Percentiles rank a stretch among this genome's conserved stretches.
Evolutionary conservation across 352 stramenopile genomes (phyloP).

Genomic region (Globisporangium rhizosaccharum): DNA sequence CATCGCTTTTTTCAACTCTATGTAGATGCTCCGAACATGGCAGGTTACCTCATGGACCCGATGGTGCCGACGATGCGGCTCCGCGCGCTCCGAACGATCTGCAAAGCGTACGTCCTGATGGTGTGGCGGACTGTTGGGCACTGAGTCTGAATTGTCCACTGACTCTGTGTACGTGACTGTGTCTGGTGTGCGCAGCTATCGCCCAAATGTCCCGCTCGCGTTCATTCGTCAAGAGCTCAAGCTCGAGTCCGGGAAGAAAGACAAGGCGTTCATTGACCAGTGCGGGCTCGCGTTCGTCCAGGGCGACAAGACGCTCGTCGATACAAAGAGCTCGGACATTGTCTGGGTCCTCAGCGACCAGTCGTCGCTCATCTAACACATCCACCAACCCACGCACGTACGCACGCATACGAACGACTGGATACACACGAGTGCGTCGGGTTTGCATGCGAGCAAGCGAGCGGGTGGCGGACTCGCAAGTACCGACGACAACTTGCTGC

Average conservation of each 20-base stretch:
- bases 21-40: constrained; percentile 84
- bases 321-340: constrained; percentile 82
- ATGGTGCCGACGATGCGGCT: constrained; percentile 82
- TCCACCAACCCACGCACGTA: background rate
- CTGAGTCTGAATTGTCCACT: background rate
- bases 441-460: too few relatives aligned
- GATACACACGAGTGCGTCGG: too few relatives aligned
- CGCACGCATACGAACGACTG: background rate
- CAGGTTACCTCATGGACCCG: constrained; percentile 86
- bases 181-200: constrained; percentile 42
- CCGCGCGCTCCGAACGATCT: constrained; percentile 77
- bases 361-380: constrained; percentile 79
- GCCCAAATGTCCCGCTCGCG: constrained; percentile 62
- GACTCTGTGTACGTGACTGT: constrained; percentile 13
- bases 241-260: constrained; percentile 54
- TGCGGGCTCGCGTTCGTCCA: constrained; percentile 65
- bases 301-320: constrained; percentile 54
- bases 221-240: constrained; percentile 73
- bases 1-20: constrained; percentile 88
- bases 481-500: too few relatives aligned
- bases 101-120: constrained; percentile 73
- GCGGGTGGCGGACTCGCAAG: too few relatives aligned
- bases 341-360: constrained; percentile 77
- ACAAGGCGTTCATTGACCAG: constrained; percentile 69
- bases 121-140: background rate